Evolutionary conservation across 2,329 filamentous ascomycete species (phyloP).

Genomic region (Colletotrichum filicis): DNA sequence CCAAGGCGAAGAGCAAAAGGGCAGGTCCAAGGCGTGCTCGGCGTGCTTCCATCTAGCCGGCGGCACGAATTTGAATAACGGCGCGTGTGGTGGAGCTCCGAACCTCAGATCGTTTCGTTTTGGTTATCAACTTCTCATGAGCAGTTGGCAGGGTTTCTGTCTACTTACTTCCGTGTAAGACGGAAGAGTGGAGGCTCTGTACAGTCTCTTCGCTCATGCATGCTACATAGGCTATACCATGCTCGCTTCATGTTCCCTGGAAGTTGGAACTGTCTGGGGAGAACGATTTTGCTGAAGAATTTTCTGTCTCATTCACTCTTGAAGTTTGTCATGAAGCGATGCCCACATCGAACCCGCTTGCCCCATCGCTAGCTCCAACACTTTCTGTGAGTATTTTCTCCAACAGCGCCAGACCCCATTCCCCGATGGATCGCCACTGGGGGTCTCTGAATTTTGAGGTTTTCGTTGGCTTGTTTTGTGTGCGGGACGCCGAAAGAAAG

Average conservation of each 20-base stretch:
- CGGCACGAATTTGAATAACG: neutral
- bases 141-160: neutral
- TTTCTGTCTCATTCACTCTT: neutral
- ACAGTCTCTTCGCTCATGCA: neutral
- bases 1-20: too few species aligned
- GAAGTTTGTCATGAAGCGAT: neutral
- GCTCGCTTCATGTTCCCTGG: neutral
- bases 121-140: neutral
- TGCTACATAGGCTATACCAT: neutral
- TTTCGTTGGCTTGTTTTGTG: neutral
- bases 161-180: slow-evolving; percentile 1
- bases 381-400: neutral
- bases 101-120: neutral
- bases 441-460: neutral
- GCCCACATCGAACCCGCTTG: slow-evolving; percentile 5
- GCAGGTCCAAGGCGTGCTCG: neutral
- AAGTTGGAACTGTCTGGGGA: neutral
- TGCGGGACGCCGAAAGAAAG: neutral
- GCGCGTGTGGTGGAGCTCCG: neutral
- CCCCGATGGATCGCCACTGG: slow-evolving; percentile 6
- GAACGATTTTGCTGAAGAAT: slow-evolving; percentile 6
- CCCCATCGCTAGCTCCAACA: slow-evolving; percentile 1
- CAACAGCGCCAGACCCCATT: neutral
- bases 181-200: slow-evolving; percentile 17
- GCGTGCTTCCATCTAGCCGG: neutral